A percentile compares a stretch with the other conserved stretches of the same genome.
These are phyloP conservation scores for Candida pseudofarinosa DNA, from an alignment of 805 yeast species.

Conservation along the genomic window DNA sequence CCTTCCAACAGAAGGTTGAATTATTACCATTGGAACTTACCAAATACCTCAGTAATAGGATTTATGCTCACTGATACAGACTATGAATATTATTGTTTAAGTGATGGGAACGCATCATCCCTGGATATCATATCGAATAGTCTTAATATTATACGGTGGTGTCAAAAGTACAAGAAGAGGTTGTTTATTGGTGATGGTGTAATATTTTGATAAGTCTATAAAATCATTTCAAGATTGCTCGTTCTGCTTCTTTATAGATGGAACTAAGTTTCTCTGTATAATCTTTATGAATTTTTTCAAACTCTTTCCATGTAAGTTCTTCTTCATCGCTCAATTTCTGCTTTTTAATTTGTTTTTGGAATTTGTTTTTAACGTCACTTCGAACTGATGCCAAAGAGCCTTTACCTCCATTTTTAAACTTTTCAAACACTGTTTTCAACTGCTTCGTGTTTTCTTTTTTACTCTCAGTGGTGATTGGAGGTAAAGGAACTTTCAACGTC, in stretches of 20 bases:
- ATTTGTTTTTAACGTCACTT: slow-evolving; percentile 53
- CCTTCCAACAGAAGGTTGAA: slow-evolving; percentile 39
- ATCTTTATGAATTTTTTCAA: slow-evolving; percentile 68
- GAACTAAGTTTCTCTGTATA: slow-evolving; percentile 56
- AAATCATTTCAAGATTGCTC: slow-evolving; percentile 36
- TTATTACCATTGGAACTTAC: slow-evolving; percentile 40
- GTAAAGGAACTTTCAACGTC: slow-evolving; percentile 67
- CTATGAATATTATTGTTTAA: slow-evolving; percentile 36
- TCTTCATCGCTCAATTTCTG: slow-evolving; percentile 54
- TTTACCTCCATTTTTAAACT: slow-evolving; percentile 48
- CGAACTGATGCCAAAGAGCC: slow-evolving; percentile 44
- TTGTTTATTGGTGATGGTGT: slow-evolving; percentile 76
- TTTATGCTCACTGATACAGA: slow-evolving; percentile 31
- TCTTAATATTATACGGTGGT: slow-evolving; percentile 68
- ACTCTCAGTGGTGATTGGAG: slow-evolving; percentile 68
- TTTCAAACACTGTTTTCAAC: slow-evolving; percentile 64
- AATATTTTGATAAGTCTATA: slow-evolving; percentile 25
- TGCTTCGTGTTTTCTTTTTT: slow-evolving; percentile 53
- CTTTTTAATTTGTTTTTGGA: slow-evolving; percentile 50
- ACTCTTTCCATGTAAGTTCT: slow-evolving; percentile 49
- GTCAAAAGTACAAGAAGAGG: slow-evolving; percentile 63
- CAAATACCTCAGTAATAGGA: slow-evolving; percentile 22
- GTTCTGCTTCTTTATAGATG: slow-evolving; percentile 54
- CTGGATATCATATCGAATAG: slow-evolving; percentile 59
- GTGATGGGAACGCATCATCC: slow-evolving; percentile 47